Conservation (phyloP, 768 basidiomycete species). For the Lactifluus echinatus region DNA sequence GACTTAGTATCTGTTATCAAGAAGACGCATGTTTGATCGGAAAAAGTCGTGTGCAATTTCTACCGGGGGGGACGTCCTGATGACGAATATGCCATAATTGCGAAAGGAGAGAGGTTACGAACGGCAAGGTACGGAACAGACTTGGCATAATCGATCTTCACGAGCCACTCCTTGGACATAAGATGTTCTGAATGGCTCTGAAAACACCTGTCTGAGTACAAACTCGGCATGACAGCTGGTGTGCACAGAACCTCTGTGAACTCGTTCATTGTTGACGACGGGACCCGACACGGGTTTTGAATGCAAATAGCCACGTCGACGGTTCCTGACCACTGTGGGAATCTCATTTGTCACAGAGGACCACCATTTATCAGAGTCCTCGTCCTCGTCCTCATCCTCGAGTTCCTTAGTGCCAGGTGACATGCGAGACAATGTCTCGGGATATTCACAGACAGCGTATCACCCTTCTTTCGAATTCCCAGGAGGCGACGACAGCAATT, state of each 20-base stretch:
- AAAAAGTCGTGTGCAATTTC: constrained; percentile 52
- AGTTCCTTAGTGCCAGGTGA: constrained; percentile 18
- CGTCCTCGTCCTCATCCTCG: neutral
- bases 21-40: constrained; percentile 50
- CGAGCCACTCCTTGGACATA: constrained; percentile 65
- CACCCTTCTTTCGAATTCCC: constrained; percentile 57
- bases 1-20: constrained; percentile 67
- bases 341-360: neutral
- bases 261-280: constrained; percentile 4
- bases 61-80: constrained; percentile 23
- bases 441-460: constrained; percentile 26
- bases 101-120: constrained; percentile 26
- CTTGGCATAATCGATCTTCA: constrained; percentile 48
- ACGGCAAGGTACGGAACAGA: constrained; percentile 69
- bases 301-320: neutral
- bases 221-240: neutral
- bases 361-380: neutral
- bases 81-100: neutral
- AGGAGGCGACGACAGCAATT: constrained; percentile 27
- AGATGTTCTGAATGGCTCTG: constrained; percentile 52
- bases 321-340: constrained; percentile 2
- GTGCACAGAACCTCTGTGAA: constrained; percentile 16
- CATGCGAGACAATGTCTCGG: constrained; percentile 17
- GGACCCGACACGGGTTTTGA: neutral
- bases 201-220: neutral